Evolutionary conservation across 306 rosid genomes (phyloP), one percentile per base, ranked within the genome.

Genomic region (Vachellia collinsii): DNA sequence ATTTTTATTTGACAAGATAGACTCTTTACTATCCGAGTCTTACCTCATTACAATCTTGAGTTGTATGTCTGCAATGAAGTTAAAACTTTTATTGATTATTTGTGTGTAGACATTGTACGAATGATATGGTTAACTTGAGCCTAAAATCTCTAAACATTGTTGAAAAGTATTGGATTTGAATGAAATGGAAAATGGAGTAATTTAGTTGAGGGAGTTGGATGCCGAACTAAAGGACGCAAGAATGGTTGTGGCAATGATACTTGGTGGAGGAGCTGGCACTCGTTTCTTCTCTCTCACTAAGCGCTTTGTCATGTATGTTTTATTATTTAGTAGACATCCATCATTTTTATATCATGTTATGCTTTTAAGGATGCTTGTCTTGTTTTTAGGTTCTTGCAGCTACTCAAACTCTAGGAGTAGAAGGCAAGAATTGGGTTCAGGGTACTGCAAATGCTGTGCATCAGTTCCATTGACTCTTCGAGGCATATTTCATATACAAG

Each of bases 241-340:
- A 67, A 90, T 97, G 10, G 97, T 91, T 48, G 89, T 91, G 78
- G 99, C 99, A 36, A 61, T 95, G 61, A 93, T 95, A 58, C 86
- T 95, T 3, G 98, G 99, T 50, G 99, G 98, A 82, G 98, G 98
- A 85, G 98, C 99, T n/a, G 99, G 99, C 16, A 93, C 99, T 67
- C 94, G 99, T 61, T 94, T 95, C 74, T 95, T 91, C 77, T 98
- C 99, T 69, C 94, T 95, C 80, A 95, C 99, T 29, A 95, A 87
- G 85, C 87, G 94, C 12, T 93, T 97, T 7, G 99, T 98, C 72
- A 95, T n/a, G n/a, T n/a, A n/a, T n/a, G n/a, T n/a, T n/a, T n/a
- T n/a, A n/a, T n/a, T n/a, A n/a, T n/a, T n/a, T n/a, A n/a, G n/a
- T n/a, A 29, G 34, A 29, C 34, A 29, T 29, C 34, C 2, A 29